Evolutionary conservation across 768 basidiomycete genomes (phyloP), one percentile per base, ranked within the genome.

Genomic region (Hericium rajendrae): DNA sequence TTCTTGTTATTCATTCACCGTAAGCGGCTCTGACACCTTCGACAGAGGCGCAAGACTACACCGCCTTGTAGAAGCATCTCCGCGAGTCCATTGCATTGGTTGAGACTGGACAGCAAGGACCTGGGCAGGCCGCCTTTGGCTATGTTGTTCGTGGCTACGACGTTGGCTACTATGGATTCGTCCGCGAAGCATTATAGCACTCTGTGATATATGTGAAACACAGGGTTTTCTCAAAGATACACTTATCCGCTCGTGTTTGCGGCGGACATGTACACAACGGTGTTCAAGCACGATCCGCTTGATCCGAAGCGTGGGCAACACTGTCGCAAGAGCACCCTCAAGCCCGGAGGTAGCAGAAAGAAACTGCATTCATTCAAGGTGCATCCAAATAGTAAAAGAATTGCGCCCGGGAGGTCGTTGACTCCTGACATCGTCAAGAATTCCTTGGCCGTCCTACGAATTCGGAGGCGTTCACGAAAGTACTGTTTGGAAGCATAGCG

Each of bases 271-370:
- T 83, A 79, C 59, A 69, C 79, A 20, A 86, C 88, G 2, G 79
- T 92, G n/a, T 94, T 94, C 74, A 85, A 88, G 65, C 73, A 75
- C 26, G 86, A 88, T 64, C 90, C 90, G 20, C 74, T 94, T 57
- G 81, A 85, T 65, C 82, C 86, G 1, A 72, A 69, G 22, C 79
- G 81, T 15, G 90, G 91, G 3, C 73, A 76, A 59, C 72, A 69
- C 26, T 94, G 94, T 68, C 79, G 90, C 2, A 78, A 87, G 59
- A 83, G 83, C 68, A 91, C 94, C 58, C 75, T 94, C 16, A 69
- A 72, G 37, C 79, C 80, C 6, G 90, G 91, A 24, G 89, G 88
- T 24, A 87, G 84, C 60, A 79, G 86, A 10, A 90, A 94, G 59
- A 91, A 92, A 62, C 70, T 82, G 56, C 84, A 88, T 49, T 86